These are phyloP conservation scores for Citrullus mucosospermus DNA, from an alignment of 306 rosid species.

Conservation along the genomic window DNA sequence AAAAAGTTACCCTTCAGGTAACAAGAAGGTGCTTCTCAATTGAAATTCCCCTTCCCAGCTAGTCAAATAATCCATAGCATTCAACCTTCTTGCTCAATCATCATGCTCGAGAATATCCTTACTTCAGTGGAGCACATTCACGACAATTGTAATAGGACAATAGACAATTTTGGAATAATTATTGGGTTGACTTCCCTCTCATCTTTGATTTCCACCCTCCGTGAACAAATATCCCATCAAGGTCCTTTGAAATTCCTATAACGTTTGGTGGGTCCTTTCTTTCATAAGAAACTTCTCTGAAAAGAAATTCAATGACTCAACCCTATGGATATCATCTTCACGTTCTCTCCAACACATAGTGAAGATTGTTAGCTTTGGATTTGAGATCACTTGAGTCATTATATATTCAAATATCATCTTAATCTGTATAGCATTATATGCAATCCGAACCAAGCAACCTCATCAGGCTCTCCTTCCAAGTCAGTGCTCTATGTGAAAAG, in stretches of 20 bases:
- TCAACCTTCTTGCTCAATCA: no score
- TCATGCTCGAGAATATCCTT: neutral
- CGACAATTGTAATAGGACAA: neutral
- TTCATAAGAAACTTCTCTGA: neutral
- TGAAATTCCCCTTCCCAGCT: no score
- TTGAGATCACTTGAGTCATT: neutral
- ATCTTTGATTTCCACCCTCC: neutral
- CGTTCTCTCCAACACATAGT: neutral
- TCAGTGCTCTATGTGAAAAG: neutral
- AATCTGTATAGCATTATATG: neutral
- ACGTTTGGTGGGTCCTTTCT: neutral
- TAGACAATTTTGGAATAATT: neutral
- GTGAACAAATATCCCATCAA: neutral
- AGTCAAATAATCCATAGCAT: no score
- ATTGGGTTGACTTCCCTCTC: neutral
- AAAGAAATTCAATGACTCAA: neutral
- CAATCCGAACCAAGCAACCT: neutral
- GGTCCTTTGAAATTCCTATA: neutral
- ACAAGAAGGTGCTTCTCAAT: neutral
- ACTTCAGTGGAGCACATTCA: neutral
- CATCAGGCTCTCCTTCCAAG: neutral
- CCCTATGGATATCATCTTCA: neutral
- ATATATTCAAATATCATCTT: neutral
- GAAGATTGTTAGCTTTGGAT: neutral
- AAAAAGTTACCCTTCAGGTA: neutral